A percentile compares a stretch with the other conserved stretches of the same genome.
Evolutionary conservation across 169 alveolate species (phyloP).

Genomic region (Eimeria tenella): DNA sequence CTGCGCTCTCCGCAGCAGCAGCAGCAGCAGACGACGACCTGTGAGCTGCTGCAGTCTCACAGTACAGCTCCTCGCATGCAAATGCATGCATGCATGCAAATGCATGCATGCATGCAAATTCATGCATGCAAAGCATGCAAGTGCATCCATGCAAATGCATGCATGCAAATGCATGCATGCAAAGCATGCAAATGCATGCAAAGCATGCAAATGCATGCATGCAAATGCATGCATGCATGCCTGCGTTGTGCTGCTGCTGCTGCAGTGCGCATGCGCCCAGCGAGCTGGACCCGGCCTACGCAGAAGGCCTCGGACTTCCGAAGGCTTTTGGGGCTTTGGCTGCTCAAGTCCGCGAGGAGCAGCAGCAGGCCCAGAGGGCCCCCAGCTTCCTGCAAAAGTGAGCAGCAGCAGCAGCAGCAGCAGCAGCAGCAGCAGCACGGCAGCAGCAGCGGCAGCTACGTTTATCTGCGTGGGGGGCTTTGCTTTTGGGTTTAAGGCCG

Average conservation of each 20-base stretch:
- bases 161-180: too few species aligned
- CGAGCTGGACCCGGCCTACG: background rate
- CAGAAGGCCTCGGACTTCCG: background rate
- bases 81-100: background rate
- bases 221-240: too few species aligned
- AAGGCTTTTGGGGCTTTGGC: background rate
- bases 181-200: too few species aligned
- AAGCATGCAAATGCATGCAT: too few species aligned
- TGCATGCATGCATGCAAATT: background rate
- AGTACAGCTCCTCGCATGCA: background rate
- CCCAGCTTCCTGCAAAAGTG: background rate
- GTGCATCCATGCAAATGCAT: too few species aligned
- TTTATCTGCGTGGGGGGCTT: too few species aligned
- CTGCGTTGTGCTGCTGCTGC: too few species aligned
- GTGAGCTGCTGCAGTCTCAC: background rate
- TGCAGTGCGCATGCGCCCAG: background rate
- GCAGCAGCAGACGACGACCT: background rate
- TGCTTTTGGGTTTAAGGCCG: too few species aligned
- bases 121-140: too few species aligned
- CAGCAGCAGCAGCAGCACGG: too few species aligned
- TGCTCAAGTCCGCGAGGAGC: background rate
- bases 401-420: background rate
- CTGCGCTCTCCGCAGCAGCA: background rate
- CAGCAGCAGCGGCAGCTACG: too few species aligned
- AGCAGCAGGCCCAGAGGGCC: background rate